A percentile compares a stretch with the other conserved stretches of the same genome.
phyloP scores from a whole-genome alignment of 208 protist genomes.

The Sergeia podlipaevii region DNA sequence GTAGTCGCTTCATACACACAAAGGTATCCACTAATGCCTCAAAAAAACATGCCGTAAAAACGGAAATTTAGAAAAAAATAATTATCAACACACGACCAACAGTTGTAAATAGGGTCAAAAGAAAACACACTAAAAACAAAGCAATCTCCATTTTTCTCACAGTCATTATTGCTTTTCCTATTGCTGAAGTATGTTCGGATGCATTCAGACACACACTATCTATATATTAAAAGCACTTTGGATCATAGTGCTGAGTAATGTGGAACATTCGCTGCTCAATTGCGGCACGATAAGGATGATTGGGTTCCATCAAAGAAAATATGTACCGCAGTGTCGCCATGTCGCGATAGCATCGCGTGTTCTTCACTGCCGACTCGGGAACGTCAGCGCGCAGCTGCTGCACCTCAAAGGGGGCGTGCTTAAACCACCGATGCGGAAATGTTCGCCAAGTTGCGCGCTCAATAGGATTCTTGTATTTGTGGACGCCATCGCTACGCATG shows the following conservation, averaged over 20 bases:
- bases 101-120: too few species aligned
- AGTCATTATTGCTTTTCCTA: too few species aligned
- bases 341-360: constrained; percentile 81
- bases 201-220: too few species aligned
- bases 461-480: constrained; percentile 37
- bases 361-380: constrained; percentile 53
- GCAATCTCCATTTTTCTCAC: not conserved
- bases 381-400: constrained; percentile 88
- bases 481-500: constrained; percentile 62
- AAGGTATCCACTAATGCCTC: too few species aligned
- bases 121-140: too few species aligned
- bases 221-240: too few species aligned
- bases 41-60: too few species aligned
- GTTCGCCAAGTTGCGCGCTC: constrained; percentile 66
- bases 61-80: too few species aligned
- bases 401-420: constrained; percentile 88
- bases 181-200: too few species aligned
- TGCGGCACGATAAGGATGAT: constrained; percentile 59
- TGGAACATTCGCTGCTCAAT: constrained; percentile 69
- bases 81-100: too few species aligned
- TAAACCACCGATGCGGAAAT: constrained; percentile 84
- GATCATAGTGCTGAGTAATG: constrained; percentile 60
- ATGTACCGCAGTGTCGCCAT: constrained; percentile 69
- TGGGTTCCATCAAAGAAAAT: constrained; percentile 80
- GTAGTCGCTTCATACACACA: too few species aligned